Evolutionary conservation across 2,329 filamentous ascomycete species (phyloP).

Genomic region (Tolypocladium nubicola): DNA sequence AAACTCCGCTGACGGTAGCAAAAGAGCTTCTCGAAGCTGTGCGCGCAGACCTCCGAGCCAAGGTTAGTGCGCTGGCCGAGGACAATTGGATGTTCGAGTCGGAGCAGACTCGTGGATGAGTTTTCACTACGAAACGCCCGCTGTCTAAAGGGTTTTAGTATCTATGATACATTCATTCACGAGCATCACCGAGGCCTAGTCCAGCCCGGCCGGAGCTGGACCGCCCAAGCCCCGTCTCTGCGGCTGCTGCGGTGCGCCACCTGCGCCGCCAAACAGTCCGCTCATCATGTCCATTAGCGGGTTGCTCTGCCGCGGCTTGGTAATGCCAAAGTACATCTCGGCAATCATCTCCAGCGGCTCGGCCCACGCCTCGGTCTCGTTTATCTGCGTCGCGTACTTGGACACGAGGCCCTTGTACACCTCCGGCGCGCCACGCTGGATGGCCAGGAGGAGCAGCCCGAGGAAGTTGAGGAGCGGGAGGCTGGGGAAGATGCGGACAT

Average conservation of each 20-base stretch:
- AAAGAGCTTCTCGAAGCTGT: slow-evolving; percentile 60
- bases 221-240: slow-evolving; percentile 34
- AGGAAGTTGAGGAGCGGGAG: slow-evolving; percentile 95
- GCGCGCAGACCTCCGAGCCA: slow-evolving; percentile 58
- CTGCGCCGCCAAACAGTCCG: slow-evolving; percentile 75
- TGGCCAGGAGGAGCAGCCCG: slow-evolving; percentile 68
- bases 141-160: background rate
- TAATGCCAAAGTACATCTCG: slow-evolving; percentile 94
- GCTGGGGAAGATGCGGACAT: slow-evolving; percentile 76
- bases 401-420: slow-evolving; percentile 71
- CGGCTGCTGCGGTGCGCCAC: slow-evolving; percentile 29
- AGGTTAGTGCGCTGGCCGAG: slow-evolving; percentile 63
- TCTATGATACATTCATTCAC: slow-evolving; percentile 4
- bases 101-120: slow-evolving; percentile 33
- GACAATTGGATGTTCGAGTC: slow-evolving; percentile 89
- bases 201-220: slow-evolving; percentile 48
- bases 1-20: background rate
- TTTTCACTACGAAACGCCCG: slow-evolving; percentile 13
- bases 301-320: slow-evolving; percentile 80
- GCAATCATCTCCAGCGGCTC: slow-evolving; percentile 78
- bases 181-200: slow-evolving; percentile 24
- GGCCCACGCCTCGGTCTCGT: slow-evolving; percentile 68
- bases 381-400: slow-evolving; percentile 72
- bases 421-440: slow-evolving; percentile 69
- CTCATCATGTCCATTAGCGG: slow-evolving; percentile 98